Evolutionary conservation across 495 filamentous ascomycete genomes (phyloP).

Genomic region (Xylaria nigripes): DNA sequence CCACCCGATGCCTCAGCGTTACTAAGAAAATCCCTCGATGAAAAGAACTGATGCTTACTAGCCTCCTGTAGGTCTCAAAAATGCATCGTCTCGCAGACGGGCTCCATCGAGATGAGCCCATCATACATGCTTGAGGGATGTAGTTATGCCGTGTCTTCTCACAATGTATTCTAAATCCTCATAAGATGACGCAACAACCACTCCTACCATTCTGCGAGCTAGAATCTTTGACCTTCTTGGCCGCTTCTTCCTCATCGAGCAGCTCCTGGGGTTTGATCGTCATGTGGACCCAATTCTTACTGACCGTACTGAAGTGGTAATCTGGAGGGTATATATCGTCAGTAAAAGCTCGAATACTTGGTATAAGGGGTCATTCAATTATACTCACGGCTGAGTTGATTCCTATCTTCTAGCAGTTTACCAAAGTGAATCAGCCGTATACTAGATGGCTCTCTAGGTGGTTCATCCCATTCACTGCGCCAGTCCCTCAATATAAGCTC

Average conservation of each 20-base stretch:
- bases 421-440: constrained; percentile 88
- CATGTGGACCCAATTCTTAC: constrained; percentile 85
- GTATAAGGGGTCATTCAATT: background rate
- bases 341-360: background rate
- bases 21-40: constrained; percentile 1
- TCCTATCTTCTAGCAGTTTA: constrained; percentile 78
- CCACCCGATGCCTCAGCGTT: constrained; percentile 11
- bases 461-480: constrained; percentile 82
- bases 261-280: constrained; percentile 82
- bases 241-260: constrained; percentile 76
- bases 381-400: constrained; percentile 58
- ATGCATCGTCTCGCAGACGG: background rate
- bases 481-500: constrained; percentile 87
- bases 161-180: constrained; percentile 5
- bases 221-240: constrained; percentile 61
- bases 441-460: constrained; percentile 70
- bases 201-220: constrained; percentile 55
- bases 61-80: background rate
- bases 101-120: background rate
- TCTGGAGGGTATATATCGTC: constrained; percentile 41
- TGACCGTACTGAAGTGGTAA: constrained; percentile 62
- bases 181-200: constrained; percentile 76
- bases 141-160: constrained; percentile 2
- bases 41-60: constrained; percentile 4
- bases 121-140: background rate